A percentile compares a stretch with the other conserved stretches of the same genome.
Evolutionary conservation across 257 asterid species (phyloP).

Genomic region (Solanum paucissectum): DNA sequence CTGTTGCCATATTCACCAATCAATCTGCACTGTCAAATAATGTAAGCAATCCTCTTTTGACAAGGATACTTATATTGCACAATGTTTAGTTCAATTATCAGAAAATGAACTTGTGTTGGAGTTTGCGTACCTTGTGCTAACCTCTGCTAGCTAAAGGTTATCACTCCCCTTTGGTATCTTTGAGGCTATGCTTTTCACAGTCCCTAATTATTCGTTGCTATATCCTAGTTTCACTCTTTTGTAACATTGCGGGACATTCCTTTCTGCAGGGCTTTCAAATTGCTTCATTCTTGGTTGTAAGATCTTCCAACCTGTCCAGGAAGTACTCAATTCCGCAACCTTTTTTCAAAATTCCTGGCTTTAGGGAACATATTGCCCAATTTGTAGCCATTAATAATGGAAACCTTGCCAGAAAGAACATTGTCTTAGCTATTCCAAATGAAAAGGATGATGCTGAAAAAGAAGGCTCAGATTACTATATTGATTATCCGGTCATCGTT

Average conservation of each 20-base stretch:
- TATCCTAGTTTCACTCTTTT: not conserved
- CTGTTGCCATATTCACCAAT: not conserved
- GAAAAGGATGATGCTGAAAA: slow-evolving; percentile 31
- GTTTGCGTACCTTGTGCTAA: not conserved
- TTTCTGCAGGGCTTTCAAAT: slow-evolving; percentile 27
- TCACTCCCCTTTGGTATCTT: not conserved
- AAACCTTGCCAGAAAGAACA: slow-evolving; percentile 14
- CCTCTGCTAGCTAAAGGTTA: not conserved
- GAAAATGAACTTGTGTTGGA: not conserved
- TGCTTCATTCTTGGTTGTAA: slow-evolving; percentile 17
- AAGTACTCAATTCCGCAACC: slow-evolving; percentile 15
- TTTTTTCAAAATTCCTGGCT: slow-evolving; percentile 12
- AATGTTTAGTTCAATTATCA: not conserved
- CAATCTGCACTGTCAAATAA: not conserved
- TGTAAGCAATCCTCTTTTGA: not conserved
- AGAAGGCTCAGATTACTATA: slow-evolving; percentile 13
- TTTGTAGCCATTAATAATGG: slow-evolving; percentile 11
- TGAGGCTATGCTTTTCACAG: not conserved
- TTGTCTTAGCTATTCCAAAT: slow-evolving; percentile 27
- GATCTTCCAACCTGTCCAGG: slow-evolving; percentile 16
- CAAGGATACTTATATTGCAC: not conserved
- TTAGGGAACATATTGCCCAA: slow-evolving; percentile 10
- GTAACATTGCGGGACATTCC: not conserved
- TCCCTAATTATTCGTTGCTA: not conserved
- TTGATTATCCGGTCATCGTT: slow-evolving; percentile 24